Evolutionary conservation across 371 early-diverging fungal species (phyloP), one percentile per base, ranked within the genome.

Genomic region (Actinomucor elegans): DNA sequence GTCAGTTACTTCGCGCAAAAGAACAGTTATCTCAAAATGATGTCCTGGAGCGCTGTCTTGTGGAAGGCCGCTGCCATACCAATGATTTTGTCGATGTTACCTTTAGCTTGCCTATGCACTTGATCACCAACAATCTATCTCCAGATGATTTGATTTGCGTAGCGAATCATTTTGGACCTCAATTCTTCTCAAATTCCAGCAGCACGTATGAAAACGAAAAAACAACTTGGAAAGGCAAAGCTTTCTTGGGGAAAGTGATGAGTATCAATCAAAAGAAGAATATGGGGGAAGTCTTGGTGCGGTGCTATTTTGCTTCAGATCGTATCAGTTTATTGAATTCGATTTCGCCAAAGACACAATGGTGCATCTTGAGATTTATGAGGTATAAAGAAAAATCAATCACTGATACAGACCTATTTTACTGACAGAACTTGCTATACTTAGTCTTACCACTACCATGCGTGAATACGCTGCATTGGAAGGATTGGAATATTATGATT

Each of bases 391-490:
- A n/a, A n/a, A n/a, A n/a, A n/a, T n/a, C n/a, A n/a, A n/a, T n/a
- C n/a, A n/a, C n/a, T n/a, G n/a, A n/a, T n/a, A n/a, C n/a, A n/a
- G n/a, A n/a, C n/a, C n/a, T 20, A 20, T 0, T 17, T 24, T 31
- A 41, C 20, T 14, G 6, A 43, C 0, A 3, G 8, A 2, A 8
- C n/a, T 14, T 27, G 7, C 0, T 24, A 29, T 41, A 14, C 24
- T 1, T 62, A 85, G 85, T 54, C 52, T 96, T 40, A 88, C 92
- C 0, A 91, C 98, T 0, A 59, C 75, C 0, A 72, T 89, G 50
- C 91, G 98, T 27, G 97, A 97, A 69, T 98, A 92, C 59, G 66
- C 80, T 4, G 92, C 93, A 4, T 62, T 98, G 36, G 58, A 79
- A 24, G 80, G 77, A 6, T 64, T 96, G 45, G 75, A 83, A 21